Evolutionary conservation across 352 stramenopile species (phyloP), one percentile per base, ranked within the genome.

Genomic region (Peronosclerospora sorghi): DNA sequence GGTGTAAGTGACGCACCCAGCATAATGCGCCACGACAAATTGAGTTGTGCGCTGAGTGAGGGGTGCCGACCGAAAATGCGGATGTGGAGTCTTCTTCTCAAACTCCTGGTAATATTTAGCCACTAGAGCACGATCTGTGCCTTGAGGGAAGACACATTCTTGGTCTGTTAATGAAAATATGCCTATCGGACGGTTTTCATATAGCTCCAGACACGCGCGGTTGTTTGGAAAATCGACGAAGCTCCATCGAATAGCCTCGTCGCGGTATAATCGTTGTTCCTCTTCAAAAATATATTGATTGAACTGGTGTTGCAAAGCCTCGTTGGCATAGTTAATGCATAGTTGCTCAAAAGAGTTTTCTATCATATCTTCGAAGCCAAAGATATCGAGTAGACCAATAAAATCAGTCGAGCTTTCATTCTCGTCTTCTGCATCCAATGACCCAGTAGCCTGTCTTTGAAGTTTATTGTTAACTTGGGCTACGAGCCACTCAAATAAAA

Each of bases 401-500:
- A 88, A 86, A 57, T 77, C 56, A 17, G 39, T 41, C 27, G 45
- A 29, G 14, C 49, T 27, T 41, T 51, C 47, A 12, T 56, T 40
- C 13, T 53, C 43, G 1, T 53, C 36, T 27, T 59, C 45, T 14
- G 8, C 37, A 34, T 56, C 40, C 39, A 35, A 54, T 26, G 41
- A 18, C 10, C n/a, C 17, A 21, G 14, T 28, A 20, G 35, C 34
- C 13, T 62, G 54, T 14, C 45, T 42, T 18, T 61, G 63, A n/a
- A 95, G 90, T 52, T 83, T 81, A 38, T 71, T 63, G 63, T 97
- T 97, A 46, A 97, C 81, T 8, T 71, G 68, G 5, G 67, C 65
- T 24, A 98, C 93, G 32, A 98, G 76, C 90, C 91, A 98, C 30
- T 95, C 73, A 48, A 97, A 97, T 4, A 96, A 58, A 37, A 89